Evolutionary conservation across 352 stramenopile species (phyloP), one percentile per base, ranked within the genome.

Genomic region (Pythium aphanidermatum): DNA sequence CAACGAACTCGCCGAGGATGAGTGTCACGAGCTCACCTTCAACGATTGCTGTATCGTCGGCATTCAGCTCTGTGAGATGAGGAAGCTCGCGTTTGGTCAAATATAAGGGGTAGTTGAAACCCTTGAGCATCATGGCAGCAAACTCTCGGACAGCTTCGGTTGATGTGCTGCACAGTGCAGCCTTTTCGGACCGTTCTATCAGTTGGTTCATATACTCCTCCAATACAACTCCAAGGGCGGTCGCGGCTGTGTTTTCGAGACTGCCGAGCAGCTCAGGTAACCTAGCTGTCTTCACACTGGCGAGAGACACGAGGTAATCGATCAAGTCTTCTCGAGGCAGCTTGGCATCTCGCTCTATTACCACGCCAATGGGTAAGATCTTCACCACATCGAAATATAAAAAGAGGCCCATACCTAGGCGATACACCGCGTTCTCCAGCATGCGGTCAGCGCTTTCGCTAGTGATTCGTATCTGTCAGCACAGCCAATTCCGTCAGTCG

Each of bases 201-300:
- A 91, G 25, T 40, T 93, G 81, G 32, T 61, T 38, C 52, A 79
- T 68, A 52, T 86, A 91, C 46, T 93, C 81, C 27, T 93, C 76
- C 29, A 85, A 62, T 11, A 91, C 67, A 36, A 93, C 84, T n/a
- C 70, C 69, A 12, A 63, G 45, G 1, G 77, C 77, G 25, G 88
- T 48, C 5, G 82, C 79, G 16, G 82, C 79, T 7, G 79, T 82
- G 38, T 89, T 64, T 27, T 94, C 79, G 32, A 94, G 68, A n/a
- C 64, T 77, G 4, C 82, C 82, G n/a, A 91, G 58, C 24, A 94
- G 66, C 46, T 92, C 82, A 1, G 68, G 63, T 26, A 85, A 49
- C 2, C 74, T 62, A 4, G 60, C 60, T 9, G 60, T 44, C 57
- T 94, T 89, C 20, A 88, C 40, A 47, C 79, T 91, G 13, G 70